phyloP scores from a whole-genome alignment of 2,329 filamentous ascomycete species.

The Neofusicoccum sp. region DNA sequence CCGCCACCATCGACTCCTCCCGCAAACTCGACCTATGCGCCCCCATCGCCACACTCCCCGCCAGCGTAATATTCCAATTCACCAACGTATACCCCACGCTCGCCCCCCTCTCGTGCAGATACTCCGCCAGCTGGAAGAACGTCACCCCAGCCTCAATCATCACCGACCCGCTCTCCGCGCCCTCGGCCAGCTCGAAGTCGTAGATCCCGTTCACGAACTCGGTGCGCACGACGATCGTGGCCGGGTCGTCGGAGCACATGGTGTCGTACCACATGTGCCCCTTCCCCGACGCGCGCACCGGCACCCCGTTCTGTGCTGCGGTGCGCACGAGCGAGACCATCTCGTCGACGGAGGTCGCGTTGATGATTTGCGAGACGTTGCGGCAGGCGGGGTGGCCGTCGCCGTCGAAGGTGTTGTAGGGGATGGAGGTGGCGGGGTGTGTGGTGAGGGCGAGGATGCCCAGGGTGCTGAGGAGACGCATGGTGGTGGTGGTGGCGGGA shows the following conservation, averaged over 20 bases:
- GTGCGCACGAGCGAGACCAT: conserved; percentile 44
- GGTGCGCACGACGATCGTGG: conserved; percentile 50
- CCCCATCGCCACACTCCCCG: conserved; percentile 53
- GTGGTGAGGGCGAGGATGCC: conserved; percentile 29
- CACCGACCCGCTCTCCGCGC: conserved; percentile 42
- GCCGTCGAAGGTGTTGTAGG: conserved; percentile 52
- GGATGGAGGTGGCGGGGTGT: conserved; percentile 14
- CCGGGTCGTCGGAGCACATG: conserved; percentile 50
- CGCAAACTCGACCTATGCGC: conserved; percentile 50
- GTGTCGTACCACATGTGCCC: conserved; percentile 57
- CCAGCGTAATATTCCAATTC: conserved; percentile 56
- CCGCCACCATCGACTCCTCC: conserved; percentile 52
- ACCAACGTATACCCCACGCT: conserved; percentile 52
- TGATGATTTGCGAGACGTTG: conserved; percentile 46
- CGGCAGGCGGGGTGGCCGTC: conserved; percentile 49
- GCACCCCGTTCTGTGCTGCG: conserved; percentile 39
- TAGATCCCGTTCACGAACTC: conserved; percentile 47
- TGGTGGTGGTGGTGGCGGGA: not conserved
- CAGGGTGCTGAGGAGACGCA: conserved; percentile 38
- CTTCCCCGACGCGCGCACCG: conserved; percentile 50
- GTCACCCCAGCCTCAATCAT: conserved; percentile 54
- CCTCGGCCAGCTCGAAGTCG: conserved; percentile 40
- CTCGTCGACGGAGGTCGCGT: conserved; percentile 47
- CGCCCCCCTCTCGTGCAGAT: conserved; percentile 47
- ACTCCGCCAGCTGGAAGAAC: conserved; percentile 49